These are phyloP conservation scores for Dothidotthia symphoricarpi DNA, from an alignment of 2,329 filamentous ascomycete species.

Conservation along the genomic window DNA sequence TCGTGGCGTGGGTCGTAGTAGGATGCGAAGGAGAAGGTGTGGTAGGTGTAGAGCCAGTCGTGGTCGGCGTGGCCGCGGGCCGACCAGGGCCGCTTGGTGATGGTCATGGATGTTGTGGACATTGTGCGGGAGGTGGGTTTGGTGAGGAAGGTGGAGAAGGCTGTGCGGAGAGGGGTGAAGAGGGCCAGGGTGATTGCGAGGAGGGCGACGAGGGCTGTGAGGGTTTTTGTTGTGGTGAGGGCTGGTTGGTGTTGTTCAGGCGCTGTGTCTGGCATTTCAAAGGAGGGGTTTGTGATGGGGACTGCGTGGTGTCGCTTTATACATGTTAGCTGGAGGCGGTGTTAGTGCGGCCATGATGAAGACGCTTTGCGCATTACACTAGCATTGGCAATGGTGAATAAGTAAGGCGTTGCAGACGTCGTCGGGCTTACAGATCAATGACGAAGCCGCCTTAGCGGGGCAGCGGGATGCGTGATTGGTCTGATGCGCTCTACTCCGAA, in stretches of 20 bases:
- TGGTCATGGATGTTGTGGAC: conserved; percentile 55
- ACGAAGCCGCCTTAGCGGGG: conserved; percentile 22
- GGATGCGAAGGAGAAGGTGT: conserved; percentile 78
- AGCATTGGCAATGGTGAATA: conserved; percentile 40
- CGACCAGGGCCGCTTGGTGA: conserved; percentile 70
- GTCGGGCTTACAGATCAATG: conserved; percentile 34
- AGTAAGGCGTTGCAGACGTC: conserved; percentile 29
- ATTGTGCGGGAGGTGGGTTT: conserved; percentile 39
- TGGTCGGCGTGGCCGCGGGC: conserved; percentile 75
- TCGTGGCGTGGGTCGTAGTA: conserved; percentile 67
- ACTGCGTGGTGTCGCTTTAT: conserved; percentile 26
- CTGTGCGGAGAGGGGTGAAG: conserved; percentile 41
- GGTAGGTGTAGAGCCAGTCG: conserved; percentile 84
- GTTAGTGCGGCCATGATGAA: conserved; percentile 26
- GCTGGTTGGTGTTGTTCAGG: conserved; percentile 17
- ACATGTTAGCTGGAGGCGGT: conserved; percentile 13
- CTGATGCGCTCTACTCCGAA: background rate
- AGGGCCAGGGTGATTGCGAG: conserved; percentile 49
- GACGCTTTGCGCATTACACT: conserved; percentile 21
- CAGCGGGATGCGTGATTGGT: conserved; percentile 22
- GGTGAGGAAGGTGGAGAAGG: conserved; percentile 36
- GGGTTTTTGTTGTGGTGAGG: conserved; percentile 23
- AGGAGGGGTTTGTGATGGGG: conserved; percentile 7
- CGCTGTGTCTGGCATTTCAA: conserved; percentile 32
- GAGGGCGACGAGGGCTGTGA: conserved; percentile 34